A percentile compares a stretch with the other conserved stretches of the same genome.
Evolutionary conservation across 1,284 basidiomycete genomes (phyloP).

Genomic region (Bjerkandera adusta): DNA sequence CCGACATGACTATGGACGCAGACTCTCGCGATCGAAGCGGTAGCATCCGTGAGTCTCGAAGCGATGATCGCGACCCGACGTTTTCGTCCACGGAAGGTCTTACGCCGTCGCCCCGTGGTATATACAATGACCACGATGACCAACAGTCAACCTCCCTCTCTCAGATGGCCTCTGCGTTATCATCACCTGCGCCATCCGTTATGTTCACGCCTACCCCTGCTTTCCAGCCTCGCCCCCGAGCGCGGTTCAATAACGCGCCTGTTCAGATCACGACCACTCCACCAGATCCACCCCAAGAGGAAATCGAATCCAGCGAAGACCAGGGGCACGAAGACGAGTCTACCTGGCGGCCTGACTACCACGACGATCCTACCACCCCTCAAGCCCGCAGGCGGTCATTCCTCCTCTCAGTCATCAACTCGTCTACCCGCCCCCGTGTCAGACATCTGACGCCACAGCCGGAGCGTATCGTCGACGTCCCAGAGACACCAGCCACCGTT

Average conservation of each 20-base stretch:
- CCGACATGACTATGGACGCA: conserved; percentile 10
- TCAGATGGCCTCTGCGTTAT: conserved; percentile 42
- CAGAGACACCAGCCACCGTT: conserved; percentile 25
- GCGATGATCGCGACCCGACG: conserved; percentile 48
- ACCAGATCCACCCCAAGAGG: conserved; percentile 20
- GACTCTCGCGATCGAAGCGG: conserved; percentile 9
- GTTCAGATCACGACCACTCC: conserved; percentile 21
- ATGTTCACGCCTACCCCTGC: conserved; percentile 62
- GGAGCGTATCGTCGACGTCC: conserved; percentile 24
- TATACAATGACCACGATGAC: conserved; percentile 8
- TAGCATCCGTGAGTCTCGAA: background rate
- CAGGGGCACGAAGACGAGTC: conserved; percentile 3
- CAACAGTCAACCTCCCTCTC: conserved; percentile 24
- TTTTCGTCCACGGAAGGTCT: conserved; percentile 56
- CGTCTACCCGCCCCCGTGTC: conserved; percentile 68
- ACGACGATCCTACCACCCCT: conserved; percentile 48
- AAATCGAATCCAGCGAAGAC: conserved; percentile 14
- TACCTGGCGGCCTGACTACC: conserved; percentile 13
- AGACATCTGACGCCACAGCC: conserved; percentile 67
- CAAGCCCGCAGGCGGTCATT: conserved; percentile 64
- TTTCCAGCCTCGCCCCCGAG: conserved; percentile 53
- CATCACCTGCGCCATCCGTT: conserved; percentile 31
- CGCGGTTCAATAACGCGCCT: conserved; percentile 53
- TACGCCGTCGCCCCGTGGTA: conserved; percentile 15
- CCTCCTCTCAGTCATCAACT: conserved; percentile 75